Evolutionary conservation across 306 rosid genomes (phyloP), one percentile per base, ranked within the genome.

Genomic region (Luffa acutangula): DNA sequence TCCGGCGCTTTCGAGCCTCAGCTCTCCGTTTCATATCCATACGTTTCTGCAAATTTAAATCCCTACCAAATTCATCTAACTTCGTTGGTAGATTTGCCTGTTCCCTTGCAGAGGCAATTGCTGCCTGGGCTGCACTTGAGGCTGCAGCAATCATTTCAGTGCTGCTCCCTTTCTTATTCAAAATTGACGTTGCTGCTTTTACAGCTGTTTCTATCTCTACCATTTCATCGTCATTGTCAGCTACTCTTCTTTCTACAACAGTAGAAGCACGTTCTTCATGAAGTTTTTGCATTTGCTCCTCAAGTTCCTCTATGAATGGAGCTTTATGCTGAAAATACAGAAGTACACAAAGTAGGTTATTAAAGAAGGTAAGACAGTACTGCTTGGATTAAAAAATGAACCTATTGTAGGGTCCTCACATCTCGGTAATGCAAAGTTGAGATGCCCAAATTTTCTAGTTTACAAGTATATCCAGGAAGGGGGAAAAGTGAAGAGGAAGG

Each of bases 1-100:
- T 89, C 79, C 84, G 87, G 79, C 83, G 89, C 53, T 84, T 90
- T 33, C 85, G 89, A 79, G 89, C 86, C 83, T 90, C 92, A 3
- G 87, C 90, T 85, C 92, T 86, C 39, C 74, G 82, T 83, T 88
- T 92, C 91, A 89, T 87, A 80, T 92, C 89, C 92, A 88, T 87
- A 48, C 93, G 96, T 77, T 89, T 95, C 92, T 95, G 93, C 73
- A 86, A 88, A 83, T 95, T 95, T 81, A 90, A 77, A 85, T 95
- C 98, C 79, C 98, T 89, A 65, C 98, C 98, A 83, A 88, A 90
- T 83, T 95, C 97, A 85, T 95, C 98, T 56, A 95, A 84, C 86
- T 87, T 85, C 67, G 83, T 88, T 11, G 98, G 92, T n/a, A 92
- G 89, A 77, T 92, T 89, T 77, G 79, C 85, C 81, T 91, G 91